Conservation (phyloP, 352 stramenopile genomes). For the Phytophthora hybrid region DNA sequence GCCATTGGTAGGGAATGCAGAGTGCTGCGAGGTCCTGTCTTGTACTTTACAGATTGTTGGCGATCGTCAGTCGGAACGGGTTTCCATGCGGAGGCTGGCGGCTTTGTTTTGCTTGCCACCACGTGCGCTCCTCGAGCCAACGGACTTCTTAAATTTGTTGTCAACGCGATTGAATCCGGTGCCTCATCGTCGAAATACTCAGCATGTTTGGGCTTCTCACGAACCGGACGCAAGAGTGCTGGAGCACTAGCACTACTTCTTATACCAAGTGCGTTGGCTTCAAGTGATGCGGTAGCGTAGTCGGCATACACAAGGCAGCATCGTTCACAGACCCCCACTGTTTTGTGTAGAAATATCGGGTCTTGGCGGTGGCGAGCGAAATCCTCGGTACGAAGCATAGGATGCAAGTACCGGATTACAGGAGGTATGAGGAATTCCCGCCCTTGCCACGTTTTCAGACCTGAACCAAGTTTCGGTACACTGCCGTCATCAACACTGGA, state of each 20-base stretch:
- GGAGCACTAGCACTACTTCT: constrained; percentile 53
- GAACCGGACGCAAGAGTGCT: constrained; percentile 69
- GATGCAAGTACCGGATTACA: constrained; percentile 93
- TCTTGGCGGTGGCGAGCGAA: constrained; percentile 92
- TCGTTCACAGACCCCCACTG: constrained; percentile 89
- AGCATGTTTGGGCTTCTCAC: constrained; percentile 59
- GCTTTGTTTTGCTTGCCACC: constrained; percentile 40
- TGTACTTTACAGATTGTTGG: constrained; percentile 23
- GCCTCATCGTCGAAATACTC: constrained; percentile 43
- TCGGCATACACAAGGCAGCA: constrained; percentile 96
- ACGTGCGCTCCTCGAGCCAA: constrained; percentile 5
- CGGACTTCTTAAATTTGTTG: constrained; percentile 11
- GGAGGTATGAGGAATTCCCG: constrained; percentile 89
- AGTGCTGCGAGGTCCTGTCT: constrained; percentile 33
- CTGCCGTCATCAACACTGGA: constrained; percentile 21
- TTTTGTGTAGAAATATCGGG: constrained; percentile 96
- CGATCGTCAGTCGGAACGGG: constrained; percentile 47
- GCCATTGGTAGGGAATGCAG: constrained; percentile 50
- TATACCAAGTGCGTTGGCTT: constrained; percentile 69
- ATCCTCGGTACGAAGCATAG: constrained; percentile 80
- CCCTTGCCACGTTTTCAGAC: constrained; percentile 25
- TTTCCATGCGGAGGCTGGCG: constrained; percentile 66
- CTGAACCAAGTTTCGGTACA: constrained; percentile 11
- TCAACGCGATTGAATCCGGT: constrained; percentile 44
- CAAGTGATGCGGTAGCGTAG: constrained; percentile 76